phyloP scores from a whole-genome alignment of 192 early-diverging fungal species.

The Thoreauomyces humboldtii region DNA sequence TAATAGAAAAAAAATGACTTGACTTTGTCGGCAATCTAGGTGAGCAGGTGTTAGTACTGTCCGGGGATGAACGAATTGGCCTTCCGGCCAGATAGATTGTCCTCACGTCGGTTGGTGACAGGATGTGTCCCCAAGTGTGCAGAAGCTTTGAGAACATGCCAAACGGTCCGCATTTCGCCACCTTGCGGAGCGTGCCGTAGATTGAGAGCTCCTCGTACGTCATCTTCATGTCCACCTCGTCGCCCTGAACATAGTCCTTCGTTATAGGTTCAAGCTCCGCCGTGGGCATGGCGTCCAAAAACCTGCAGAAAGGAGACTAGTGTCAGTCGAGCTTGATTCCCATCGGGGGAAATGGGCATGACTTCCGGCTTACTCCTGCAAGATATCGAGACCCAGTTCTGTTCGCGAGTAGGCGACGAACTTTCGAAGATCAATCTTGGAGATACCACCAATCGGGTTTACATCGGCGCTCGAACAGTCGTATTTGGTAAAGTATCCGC shows the following conservation, averaged over 20 bases:
- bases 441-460: constrained; percentile 94
- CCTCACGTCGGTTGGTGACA: constrained; percentile 62
- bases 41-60: too few species aligned
- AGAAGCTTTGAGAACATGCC: constrained; percentile 92
- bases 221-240: constrained; percentile 99
- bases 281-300: constrained; percentile 80
- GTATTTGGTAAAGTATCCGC: constrained; percentile 98
- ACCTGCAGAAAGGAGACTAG: constrained; percentile 38
- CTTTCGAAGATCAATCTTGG: constrained; percentile 80
- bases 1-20: constrained; percentile 97
- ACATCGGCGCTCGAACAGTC: constrained; percentile 97
- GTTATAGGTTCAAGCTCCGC: constrained; percentile 96
- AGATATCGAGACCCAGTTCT: constrained; percentile 64
- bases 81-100: neutral
- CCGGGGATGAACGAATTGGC: neutral
- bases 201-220: constrained; percentile 88
- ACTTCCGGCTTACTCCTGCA: constrained; percentile 48
- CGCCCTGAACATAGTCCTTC: constrained; percentile 77
- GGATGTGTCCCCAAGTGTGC: constrained; percentile 67
- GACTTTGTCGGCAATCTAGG: constrained; percentile 90
- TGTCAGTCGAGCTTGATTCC: neutral
- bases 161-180: constrained; percentile 84
- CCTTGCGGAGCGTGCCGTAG: constrained; percentile 89
- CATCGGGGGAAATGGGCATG: too few species aligned
- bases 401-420: constrained; percentile 69